Base-by-base conservation (phyloP, 2,329 filamentous ascomycete species). In the Pseudogymnoascus sp. region DNA sequence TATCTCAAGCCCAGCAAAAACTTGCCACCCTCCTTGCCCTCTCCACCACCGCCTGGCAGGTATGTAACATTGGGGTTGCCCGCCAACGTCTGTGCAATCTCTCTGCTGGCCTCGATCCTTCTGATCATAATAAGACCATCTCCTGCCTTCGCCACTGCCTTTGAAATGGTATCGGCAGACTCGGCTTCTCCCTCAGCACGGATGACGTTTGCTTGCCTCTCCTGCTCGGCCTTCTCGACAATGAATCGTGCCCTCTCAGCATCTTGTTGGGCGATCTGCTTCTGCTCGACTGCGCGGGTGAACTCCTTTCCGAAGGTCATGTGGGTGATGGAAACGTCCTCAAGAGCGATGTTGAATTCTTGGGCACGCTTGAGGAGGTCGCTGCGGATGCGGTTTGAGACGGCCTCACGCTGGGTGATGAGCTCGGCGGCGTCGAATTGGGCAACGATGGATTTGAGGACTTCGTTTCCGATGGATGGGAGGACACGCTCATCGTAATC, bases 271-370 rank as follows among this genome's bases (percentile, higher is more conserved):
- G 94, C 94, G 75, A 99, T 99, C 82, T 99, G 94, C 86, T 99
- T 99, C 85, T 99, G 94, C 80, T 99, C 94, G 71, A 99, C 94
- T 66, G 94, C 94, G 76, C 90, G 90, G 64, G 94, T 99, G 82
- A 99, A 99, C 78, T 99, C 94, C 76, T 93, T 93, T 69, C 94
- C 94, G 74, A 99, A 99, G 60, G 94, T 99, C 94, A 99, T 99
- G 83, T 99, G 94, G 64, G 94, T 99, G 77, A 99, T 99, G 73
- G 91, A 96, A 63, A 99, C 94, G 73, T 99, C 94, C 78, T 99
- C 94, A 60, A 99, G 90, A 28, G 91, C 91, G 73, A 99, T 99
- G 82, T 99, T 96, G 86, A 99, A 99, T 77, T 99, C 94, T 71
- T 87, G 80, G 57, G 94, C 94, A 71, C 94, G 92, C 79, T 89